phyloP scores from a whole-genome alignment of 257 asterid genomes.

The Anisodus acutangulus region DNA sequence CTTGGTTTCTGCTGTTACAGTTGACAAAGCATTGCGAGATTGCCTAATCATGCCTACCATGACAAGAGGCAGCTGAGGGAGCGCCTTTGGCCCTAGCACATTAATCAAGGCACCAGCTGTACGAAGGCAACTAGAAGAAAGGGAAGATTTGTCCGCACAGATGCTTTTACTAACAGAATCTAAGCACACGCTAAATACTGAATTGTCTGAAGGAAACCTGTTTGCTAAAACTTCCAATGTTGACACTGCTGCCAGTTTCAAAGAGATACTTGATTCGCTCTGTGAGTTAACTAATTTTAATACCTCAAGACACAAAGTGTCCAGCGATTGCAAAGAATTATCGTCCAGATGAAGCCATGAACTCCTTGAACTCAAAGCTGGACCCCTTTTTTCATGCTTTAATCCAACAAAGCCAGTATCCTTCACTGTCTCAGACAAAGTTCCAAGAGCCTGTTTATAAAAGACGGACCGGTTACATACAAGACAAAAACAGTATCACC shows the following conservation, averaged over 20 bases:
- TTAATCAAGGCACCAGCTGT: conserved; percentile 76
- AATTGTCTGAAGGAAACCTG: conserved; percentile 63
- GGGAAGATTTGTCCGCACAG: conserved; percentile 56
- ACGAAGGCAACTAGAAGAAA: conserved; percentile 74
- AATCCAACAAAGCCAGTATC: conserved; percentile 43
- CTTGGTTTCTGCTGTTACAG: conserved; percentile 39
- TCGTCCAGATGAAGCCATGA: conserved; percentile 70
- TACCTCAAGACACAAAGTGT: conserved; percentile 60
- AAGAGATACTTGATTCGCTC: conserved; percentile 50
- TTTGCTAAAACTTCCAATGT: conserved; percentile 71
- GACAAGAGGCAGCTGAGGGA: conserved; percentile 75
- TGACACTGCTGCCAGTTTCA: conserved; percentile 74
- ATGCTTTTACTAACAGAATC: conserved; percentile 66
- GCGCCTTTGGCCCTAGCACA: conserved; percentile 83
- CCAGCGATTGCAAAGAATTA: conserved; percentile 51
- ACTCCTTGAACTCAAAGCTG: conserved; percentile 49
- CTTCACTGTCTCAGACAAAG: conserved; percentile 74
- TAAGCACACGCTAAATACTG: conserved; percentile 69
- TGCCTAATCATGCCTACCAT: conserved; percentile 62
- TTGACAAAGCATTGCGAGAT: conserved; percentile 43
- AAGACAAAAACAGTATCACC: no score
- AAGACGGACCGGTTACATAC: not conserved
- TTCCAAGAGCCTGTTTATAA: conserved; percentile 76
- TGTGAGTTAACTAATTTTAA: conserved; percentile 54
- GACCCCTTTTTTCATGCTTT: conserved; percentile 53